A percentile compares a stretch with the other conserved stretches of the same genome.
These are phyloP conservation scores for Solanum chmielewskii DNA, from an alignment of 257 asterid genomes.

Conservation along the genomic window DNA sequence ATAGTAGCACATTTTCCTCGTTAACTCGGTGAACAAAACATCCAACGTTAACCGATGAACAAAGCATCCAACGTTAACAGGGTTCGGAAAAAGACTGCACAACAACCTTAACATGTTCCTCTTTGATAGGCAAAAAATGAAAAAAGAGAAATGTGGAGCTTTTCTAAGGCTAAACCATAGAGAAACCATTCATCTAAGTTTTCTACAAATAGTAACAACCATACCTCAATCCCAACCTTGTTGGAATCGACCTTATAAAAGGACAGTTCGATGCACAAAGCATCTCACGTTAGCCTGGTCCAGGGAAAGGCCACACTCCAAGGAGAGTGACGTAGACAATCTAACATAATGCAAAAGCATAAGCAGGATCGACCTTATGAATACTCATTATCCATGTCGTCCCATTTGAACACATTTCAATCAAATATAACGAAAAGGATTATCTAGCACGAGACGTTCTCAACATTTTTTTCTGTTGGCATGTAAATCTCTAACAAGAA, in stretches of 20 bases:
- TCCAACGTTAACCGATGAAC: neutral
- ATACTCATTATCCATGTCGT: neutral
- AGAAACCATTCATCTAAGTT: neutral
- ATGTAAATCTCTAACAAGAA: neutral
- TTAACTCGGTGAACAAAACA: neutral
- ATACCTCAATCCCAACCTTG: neutral
- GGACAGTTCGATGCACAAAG: neutral
- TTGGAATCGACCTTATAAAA: neutral
- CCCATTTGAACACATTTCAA: neutral
- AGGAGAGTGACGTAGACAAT: neutral
- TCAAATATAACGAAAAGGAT: neutral
- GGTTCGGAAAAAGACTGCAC: neutral
- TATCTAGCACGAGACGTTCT: neutral
- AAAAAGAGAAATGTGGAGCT: neutral
- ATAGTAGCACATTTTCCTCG: neutral
- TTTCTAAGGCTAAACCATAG: neutral
- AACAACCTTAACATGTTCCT: neutral
- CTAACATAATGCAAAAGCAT: neutral
- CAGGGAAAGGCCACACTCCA: neutral
- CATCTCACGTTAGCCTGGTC: neutral
- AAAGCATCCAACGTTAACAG: neutral
- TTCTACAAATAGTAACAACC: neutral
- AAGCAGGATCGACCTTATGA: neutral
- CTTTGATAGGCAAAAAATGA: neutral
- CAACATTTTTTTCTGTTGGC: neutral